phyloP scores from a whole-genome alignment of 2,329 filamentous ascomycete genomes.

The Penicillium crustosum region DNA sequence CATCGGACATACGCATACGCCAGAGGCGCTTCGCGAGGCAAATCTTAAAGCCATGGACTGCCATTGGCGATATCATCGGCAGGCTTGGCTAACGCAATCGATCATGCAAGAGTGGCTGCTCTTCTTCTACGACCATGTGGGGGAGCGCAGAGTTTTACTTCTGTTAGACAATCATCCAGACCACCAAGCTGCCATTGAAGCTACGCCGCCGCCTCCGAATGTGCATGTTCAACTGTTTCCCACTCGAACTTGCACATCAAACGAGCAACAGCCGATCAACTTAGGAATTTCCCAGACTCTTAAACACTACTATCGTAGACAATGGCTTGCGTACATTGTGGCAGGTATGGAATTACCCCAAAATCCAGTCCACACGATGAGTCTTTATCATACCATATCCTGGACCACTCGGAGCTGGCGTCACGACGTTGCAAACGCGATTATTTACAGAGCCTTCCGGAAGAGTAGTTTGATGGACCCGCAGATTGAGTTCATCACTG shows the following conservation, averaged over 20 bases:
- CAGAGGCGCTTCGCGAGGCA: conserved; percentile 20
- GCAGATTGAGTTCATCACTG: neutral
- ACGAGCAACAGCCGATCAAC: conserved; percentile 13
- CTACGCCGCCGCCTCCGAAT: conserved; percentile 14
- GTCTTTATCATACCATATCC: conserved; percentile 7
- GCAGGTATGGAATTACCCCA: neutral
- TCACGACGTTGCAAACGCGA: conserved; percentile 3
- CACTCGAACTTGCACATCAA: neutral
- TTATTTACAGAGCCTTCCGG: conserved; percentile 12
- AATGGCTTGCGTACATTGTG: conserved; percentile 5
- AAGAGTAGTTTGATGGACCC: conserved; percentile 8
- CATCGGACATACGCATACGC: conserved; percentile 24
- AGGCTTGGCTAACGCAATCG: conserved; percentile 21
- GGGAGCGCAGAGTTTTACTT: conserved; percentile 16
- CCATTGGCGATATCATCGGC: conserved; percentile 27
- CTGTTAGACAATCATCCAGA: conserved; percentile 19
- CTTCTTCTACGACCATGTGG: conserved; percentile 11
- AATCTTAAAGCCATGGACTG: conserved; percentile 26
- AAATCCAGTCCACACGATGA: conserved; percentile 3
- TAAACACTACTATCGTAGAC: conserved; percentile 13
- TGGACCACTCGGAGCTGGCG: conserved; percentile 13
- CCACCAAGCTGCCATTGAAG: conserved; percentile 12
- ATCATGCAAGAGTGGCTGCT: conserved; percentile 23
- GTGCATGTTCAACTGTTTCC: conserved; percentile 18
- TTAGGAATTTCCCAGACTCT: conserved; percentile 14